Base-by-base conservation (phyloP, 352 stramenopile genomes). In the Phytophthora fragariae region DNA sequence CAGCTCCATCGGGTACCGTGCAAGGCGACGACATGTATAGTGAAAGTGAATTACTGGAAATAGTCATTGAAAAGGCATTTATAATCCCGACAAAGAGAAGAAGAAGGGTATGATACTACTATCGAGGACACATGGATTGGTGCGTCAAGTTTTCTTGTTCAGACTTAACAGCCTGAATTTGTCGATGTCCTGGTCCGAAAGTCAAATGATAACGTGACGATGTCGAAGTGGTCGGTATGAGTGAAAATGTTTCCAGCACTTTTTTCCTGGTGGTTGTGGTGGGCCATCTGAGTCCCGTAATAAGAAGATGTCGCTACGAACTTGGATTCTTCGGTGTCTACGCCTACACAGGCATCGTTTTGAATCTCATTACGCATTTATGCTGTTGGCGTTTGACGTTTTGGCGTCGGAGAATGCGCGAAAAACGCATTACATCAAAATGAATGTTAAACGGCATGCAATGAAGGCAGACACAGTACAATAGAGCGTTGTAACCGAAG, bases 351-450 rank as follows among this genome's bases (percentile, higher is more conserved):
- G 60, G 8, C 63, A 70, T 54, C 41, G 52, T 1, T 80, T 83
- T 27, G 57, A 80, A 53, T 24, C 11, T 0, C 72, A 83, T 11
- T 70, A 76, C 10, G 69, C 58, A 1, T 80, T 83, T 21, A 29
- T 78, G 1, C 14, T 80, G 0, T 21, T 83, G 2, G 65, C 58
- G 0, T 80, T 80, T 46, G 66, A 78, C 14, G 75, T 47, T 21
- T 9, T 79, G 0, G 68, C 68, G 0, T 35, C 57, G 0, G 27
- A 74, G 21, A 72, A 62, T 10, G 72, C 72, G 0, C 29, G 72
- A 14, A 12, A 55, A 11, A 62, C 61, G 1, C 61, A 77, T 46
- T 77, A 72, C 24, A 24, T 79, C 5, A 70, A 57, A 7, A 46
- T 82, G 24, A 59, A 79, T 15, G 56, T 75, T 5, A 66, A 70